phyloP scores from a whole-genome alignment of 2,329 filamentous ascomycete genomes.

The Colletotrichum sp. region DNA sequence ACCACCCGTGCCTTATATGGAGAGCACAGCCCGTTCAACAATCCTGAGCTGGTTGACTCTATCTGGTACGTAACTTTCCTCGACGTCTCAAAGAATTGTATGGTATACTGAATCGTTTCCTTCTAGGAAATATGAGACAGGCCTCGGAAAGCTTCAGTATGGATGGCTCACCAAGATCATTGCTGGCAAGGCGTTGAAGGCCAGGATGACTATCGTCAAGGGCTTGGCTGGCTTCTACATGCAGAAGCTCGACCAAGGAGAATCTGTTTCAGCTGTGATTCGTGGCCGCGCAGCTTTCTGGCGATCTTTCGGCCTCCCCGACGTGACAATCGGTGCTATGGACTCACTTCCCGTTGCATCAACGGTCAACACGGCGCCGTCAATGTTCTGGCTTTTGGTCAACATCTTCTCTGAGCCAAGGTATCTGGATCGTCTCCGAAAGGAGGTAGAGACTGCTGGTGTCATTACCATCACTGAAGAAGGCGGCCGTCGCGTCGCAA shows the following conservation, averaged over 20 bases:
- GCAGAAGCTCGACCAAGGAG: conserved; percentile 26
- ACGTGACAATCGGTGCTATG: conserved; percentile 29
- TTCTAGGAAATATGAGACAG: background rate
- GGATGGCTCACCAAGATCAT: conserved; percentile 15
- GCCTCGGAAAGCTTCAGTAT: conserved; percentile 1
- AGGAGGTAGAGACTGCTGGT: conserved; percentile 30
- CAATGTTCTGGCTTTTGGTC: conserved; percentile 39
- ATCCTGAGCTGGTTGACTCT: background rate
- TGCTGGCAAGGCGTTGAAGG: conserved; percentile 27
- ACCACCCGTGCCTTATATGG: conserved; percentile 46
- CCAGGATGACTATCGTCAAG: conserved; percentile 25
- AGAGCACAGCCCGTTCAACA: conserved; percentile 43
- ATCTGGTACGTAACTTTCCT: background rate
- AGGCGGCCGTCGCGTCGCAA: conserved; percentile 19
- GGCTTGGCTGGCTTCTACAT: conserved; percentile 34
- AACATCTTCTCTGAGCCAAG: conserved; percentile 31
- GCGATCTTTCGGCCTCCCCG: conserved; percentile 32
- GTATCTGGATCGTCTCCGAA: conserved; percentile 29
- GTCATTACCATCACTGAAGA: conserved; percentile 2
- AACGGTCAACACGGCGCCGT: conserved; percentile 40
- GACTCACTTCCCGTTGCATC: conserved; percentile 35
- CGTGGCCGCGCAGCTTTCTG: conserved; percentile 29
- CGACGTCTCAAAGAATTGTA: background rate
- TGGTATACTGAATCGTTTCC: accelerated
- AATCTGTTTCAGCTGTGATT: conserved; percentile 32